Evolutionary conservation across 768 basidiomycete genomes (phyloP).

Genomic region (Termitomyces sp.): DNA sequence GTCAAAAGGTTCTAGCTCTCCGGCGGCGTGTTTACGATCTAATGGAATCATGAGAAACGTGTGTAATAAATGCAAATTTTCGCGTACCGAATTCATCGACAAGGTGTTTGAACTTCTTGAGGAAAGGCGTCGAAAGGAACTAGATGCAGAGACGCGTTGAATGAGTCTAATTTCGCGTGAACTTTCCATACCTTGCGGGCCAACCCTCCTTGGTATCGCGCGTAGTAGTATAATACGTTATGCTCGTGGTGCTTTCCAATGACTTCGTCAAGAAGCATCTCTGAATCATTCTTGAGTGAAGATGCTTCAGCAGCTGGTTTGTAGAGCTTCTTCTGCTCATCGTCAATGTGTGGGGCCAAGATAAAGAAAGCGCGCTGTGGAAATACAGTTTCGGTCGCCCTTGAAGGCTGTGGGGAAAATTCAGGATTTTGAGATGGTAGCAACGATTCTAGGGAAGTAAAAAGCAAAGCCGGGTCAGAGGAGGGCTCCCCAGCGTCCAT

Average conservation of each 20-base stretch:
- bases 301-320: constrained; percentile 24
- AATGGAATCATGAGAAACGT: constrained; percentile 4
- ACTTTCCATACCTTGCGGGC: constrained; percentile 45
- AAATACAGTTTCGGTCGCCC: not conserved
- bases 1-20: constrained; percentile 47
- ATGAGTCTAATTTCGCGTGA: constrained; percentile 1
- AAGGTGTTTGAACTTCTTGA: constrained; percentile 32
- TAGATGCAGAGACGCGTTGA: constrained; percentile 27
- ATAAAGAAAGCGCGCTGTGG: constrained; percentile 25
- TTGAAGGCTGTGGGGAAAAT: not conserved
- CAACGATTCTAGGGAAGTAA: constrained; percentile 14
- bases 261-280: constrained; percentile 37
- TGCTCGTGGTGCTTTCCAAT: constrained; percentile 49
- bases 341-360: constrained; percentile 28
- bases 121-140: constrained; percentile 38
- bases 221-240: constrained; percentile 51
- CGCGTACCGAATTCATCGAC: constrained; percentile 53
- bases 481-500: constrained; percentile 14
- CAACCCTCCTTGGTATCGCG: constrained; percentile 50
- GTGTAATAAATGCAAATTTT: not conserved
- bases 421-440: not conserved
- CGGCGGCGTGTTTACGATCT: constrained; percentile 44
- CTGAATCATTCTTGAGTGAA: constrained; percentile 25
- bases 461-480: constrained; percentile 15
- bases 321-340: constrained; percentile 36